These are phyloP conservation scores for Mycena polygramma DNA, from an alignment of 768 basidiomycete genomes.

Conservation along the genomic window DNA sequence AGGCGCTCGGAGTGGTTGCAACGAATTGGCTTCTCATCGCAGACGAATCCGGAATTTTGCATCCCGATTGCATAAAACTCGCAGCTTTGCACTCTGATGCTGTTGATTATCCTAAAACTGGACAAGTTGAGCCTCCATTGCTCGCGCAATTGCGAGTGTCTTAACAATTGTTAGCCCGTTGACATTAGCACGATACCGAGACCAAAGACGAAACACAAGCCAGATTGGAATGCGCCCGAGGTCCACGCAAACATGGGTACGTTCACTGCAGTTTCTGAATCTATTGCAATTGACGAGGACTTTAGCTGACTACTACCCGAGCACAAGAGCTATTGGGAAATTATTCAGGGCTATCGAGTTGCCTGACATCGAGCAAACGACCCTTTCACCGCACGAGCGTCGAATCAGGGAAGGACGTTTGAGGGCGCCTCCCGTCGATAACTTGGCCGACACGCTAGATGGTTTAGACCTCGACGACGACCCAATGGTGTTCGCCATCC, in stretches of 20 bases:
- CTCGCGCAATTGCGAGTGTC: background rate
- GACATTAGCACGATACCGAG: conserved; percentile 57
- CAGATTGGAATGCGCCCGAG: conserved; percentile 80
- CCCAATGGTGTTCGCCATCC: conserved; percentile 44
- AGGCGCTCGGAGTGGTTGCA: conserved; percentile 67
- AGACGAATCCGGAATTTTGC: conserved; percentile 62
- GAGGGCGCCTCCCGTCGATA: conserved; percentile 37
- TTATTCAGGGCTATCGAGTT: conserved; percentile 75
- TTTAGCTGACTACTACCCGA: conserved; percentile 61
- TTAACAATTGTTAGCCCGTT: conserved; percentile 48
- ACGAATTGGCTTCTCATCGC: conserved; percentile 76
- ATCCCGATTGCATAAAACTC: conserved; percentile 65
- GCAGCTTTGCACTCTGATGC: conserved; percentile 73
- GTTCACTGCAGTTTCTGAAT: background rate
- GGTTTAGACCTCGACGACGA: conserved; percentile 38
- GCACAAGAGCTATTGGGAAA: conserved; percentile 67
- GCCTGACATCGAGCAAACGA: conserved; percentile 44
- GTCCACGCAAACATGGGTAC: conserved; percentile 49
- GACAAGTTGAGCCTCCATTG: conserved; percentile 40
- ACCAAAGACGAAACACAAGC: conserved; percentile 52
- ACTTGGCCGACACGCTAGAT: conserved; percentile 39
- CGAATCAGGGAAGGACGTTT: conserved; percentile 32
- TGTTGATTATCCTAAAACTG: conserved; percentile 76
- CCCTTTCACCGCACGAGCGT: conserved; percentile 37
- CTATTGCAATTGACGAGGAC: background rate